Evolutionary conservation across 192 early-diverging fungal genomes (phyloP), one percentile per base, ranked within the genome.

Genomic region (Funneliformis mosseae): DNA sequence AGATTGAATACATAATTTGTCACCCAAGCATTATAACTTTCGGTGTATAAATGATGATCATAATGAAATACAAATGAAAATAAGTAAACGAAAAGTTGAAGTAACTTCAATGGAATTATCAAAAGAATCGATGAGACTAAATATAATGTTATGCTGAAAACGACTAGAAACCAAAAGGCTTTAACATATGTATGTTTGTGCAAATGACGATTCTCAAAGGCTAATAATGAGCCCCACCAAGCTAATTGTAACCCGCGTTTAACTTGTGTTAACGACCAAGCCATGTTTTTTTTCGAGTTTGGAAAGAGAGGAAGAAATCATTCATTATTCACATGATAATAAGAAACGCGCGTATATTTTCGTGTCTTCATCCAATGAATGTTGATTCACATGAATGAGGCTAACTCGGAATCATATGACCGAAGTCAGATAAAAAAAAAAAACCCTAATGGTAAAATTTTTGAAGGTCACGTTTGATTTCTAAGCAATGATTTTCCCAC

Each of bases 171-270:
- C 14, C 46, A 39, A 38, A 43, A 67, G 27, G 60, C 41, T 45
- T 50, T 66, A 9, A 79, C 46, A 68, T 69, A 79, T 28, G 16
- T 68, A 8, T 79, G 77, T 55, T 69, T 79, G 11, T 79, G 68
- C 28, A 79, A 79, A 69, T 68, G 45, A 59, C 77, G 77, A 38
- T 79, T 79, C 55, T 79, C 25, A 69, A 79, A 79, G 16, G 77
- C 64, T 21, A 69, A 14, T 4, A 69, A 10, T 8, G 77, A 67
- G 6, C 77, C 77, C 39, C 38, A 61, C 77, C 77, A 79, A 11
- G 77, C 64, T 18, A 79, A 45, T 39, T 79, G 64, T 9, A 27
- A 18, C 16, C 77, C 77, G 8, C 77, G 62, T n/a, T n/a, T 69
- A 48, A 79, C 66, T 79, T 79, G 59, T 23, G 39, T n/a, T 21